Base-by-base conservation (phyloP, 148 eudicot species). In the Camellia lanceoleosa region DNA sequence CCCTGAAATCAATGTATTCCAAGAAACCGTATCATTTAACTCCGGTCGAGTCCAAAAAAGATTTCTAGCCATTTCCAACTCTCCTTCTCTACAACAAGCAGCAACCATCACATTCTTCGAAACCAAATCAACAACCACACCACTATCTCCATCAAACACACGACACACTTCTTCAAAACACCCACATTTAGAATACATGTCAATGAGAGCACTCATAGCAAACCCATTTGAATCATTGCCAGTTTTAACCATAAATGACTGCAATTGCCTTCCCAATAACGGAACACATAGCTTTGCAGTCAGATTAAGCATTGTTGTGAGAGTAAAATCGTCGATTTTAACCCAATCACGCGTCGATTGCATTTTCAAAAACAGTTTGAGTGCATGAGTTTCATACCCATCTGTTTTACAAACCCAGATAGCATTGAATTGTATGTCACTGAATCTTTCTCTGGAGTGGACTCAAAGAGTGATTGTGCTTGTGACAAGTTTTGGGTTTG, bases 181-280 rank as follows among this genome's bases (percentile, higher is more conserved):
- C 76, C 90, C 92, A 73, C 91, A 91, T 88, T 93, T 95, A 1
- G 98, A 95, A 74, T 95, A 95, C 98, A 95, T 93, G 60, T 91
- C 92, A 77, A 92, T 81, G 12, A 95, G 89, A 79, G 98, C 87
- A 86, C 93, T 95, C 75, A 81, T 80, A 10, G 91, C 88, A 80
- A 93, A 95, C 71, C 78, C 61, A 69, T 87, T 88, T 13, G 67
- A 83, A 80, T 85, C 83, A 83, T 84, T 88, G 11, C 85, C 93
- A 74, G 83, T 93, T 78, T 93, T 93, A 47, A 91, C 86, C 92
- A 95, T 95, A 65, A 79, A 87, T 0, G 89, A 86, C 79, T 95
- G 98, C 85, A 95, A 67, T 81, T 93, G 98, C 84, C 71, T 87
- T 42, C 96, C 97, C 30, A 83, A 78, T 9, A 65, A 80, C 60